Evolutionary conservation across 1,139 yeast species (phyloP), one percentile per base, ranked within the genome.

Genomic region (Nadsonia starkeyi-henricii): DNA sequence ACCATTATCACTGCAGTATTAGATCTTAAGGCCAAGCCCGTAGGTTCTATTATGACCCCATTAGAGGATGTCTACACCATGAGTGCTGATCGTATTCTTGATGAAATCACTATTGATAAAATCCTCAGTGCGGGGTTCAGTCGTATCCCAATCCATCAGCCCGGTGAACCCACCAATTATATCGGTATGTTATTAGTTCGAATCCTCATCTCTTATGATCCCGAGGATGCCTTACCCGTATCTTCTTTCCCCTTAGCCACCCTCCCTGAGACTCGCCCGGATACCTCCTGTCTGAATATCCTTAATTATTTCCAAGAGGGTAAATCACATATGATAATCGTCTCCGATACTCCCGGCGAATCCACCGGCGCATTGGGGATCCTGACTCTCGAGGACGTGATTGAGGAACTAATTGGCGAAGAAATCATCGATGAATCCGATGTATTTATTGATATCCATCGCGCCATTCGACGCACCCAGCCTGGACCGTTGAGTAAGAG

Each of bases 371-470:
- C 96, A 0, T 63, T 83, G 41, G 98, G 98, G 53, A 95, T 91
- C 7, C 70, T 91, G 46, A 91, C 98, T 1, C 71, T 91, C 53
- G 98, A 91, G 65, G 98, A 91, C 63, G 97, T 91, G 17, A 91
- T 91, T 61, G 98, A 91, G 65, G 98, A 91, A 65, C 73, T 91
- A 57, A 91, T 91, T 66, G 98, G 98, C 50, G 97, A 91, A 65
- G 98, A 91, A 64, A 91, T 91, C 59, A 89, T 91, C 47, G 98
- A 91, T 62, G 98, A 91, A 65, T 79, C 89, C n/a, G 98, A 91
- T 62, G 97, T 89, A 23, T 89, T 84, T 61, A 77, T 89, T 52
- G 96, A 88, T 65, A 85, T 89, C 54, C 88, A 86, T 64, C 84
- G 84, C 56, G 84, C 85, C 57, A 86, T 88, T 60, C 83, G 82